Percentiles rank a stretch among this genome's conserved stretches.
Conservation (phyloP, 1,284 basidiomycete genomes). For the Rhodofomes roseus region DNA sequence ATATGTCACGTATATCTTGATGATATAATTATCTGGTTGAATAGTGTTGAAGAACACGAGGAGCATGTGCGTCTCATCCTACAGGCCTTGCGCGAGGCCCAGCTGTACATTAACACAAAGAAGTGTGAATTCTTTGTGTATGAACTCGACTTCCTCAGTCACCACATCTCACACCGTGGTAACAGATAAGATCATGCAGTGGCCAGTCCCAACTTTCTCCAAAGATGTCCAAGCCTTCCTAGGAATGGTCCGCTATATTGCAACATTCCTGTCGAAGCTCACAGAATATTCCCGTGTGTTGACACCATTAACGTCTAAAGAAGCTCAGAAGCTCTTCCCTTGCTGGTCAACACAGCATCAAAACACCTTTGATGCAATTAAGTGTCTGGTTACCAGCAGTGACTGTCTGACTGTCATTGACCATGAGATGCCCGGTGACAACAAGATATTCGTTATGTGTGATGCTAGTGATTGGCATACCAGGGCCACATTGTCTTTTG, state of each 20-base stretch:
- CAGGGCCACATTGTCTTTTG: too few species aligned
- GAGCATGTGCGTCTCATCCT: conserved; percentile 16
- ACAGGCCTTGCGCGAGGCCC: not conserved
- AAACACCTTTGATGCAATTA: too few species aligned
- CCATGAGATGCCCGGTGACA: too few species aligned
- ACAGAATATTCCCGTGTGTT: too few species aligned
- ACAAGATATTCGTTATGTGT: too few species aligned
- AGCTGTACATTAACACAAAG: conserved; percentile 22
- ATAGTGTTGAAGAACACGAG: conserved; percentile 19
- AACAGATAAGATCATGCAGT: conserved; percentile 32
- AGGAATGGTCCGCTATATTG: conserved; percentile 18
- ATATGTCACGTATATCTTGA: conserved; percentile 22
- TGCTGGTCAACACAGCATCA: too few species aligned
- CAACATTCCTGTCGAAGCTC: too few species aligned
- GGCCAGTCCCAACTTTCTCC: conserved; percentile 33
- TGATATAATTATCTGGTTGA: conserved; percentile 23
- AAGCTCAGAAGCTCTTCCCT: too few species aligned
- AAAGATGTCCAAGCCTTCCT: conserved; percentile 31
- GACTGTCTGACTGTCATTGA: too few species aligned
- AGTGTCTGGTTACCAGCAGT: too few species aligned
- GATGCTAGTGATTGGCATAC: too few species aligned
- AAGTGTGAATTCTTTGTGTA: conserved; percentile 36
- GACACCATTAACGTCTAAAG: too few species aligned
- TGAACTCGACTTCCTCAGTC: conserved; percentile 39
- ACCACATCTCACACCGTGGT: conserved; percentile 28